Evolutionary conservation across 1,284 basidiomycete genomes (phyloP).

Genomic region (Moniliophthora roreri): DNA sequence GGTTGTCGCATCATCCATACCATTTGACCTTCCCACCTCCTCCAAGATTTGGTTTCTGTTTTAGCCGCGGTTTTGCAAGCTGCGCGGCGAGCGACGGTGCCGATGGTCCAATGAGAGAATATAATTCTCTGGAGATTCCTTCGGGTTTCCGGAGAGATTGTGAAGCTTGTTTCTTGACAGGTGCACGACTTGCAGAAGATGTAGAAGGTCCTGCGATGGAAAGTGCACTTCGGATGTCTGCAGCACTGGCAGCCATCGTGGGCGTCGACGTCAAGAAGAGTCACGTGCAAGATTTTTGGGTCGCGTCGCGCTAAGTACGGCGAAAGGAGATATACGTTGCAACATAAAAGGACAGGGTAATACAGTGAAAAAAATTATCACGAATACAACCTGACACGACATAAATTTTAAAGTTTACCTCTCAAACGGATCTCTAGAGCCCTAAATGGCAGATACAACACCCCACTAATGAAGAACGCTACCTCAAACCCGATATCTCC

Average conservation of each 20-base stretch:
- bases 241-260: constrained; percentile 64
- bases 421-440: constrained; percentile 39
- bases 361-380: too few relatives aligned
- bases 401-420: constrained; percentile 13
- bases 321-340: too few relatives aligned
- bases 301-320: too few relatives aligned
- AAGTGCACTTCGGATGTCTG: constrained; percentile 82
- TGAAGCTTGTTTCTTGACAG: constrained; percentile 38
- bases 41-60: constrained; percentile 79
- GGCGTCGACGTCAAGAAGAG: constrained; percentile 3
- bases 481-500: constrained; percentile 82
- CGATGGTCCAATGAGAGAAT: constrained; percentile 90
- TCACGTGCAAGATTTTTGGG: too few relatives aligned
- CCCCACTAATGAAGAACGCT: constrained; percentile 51
- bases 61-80: constrained; percentile 80
- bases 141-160: constrained; percentile 66
- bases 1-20: constrained; percentile 30
- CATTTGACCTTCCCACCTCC: constrained; percentile 65
- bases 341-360: too few relatives aligned
- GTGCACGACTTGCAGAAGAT: constrained; percentile 32
- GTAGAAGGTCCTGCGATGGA: constrained; percentile 53
- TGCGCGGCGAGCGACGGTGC: constrained; percentile 80
- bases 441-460: constrained; percentile 62
- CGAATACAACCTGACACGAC: too few relatives aligned
- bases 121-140: constrained; percentile 92